phyloP scores from a whole-genome alignment of 2,329 filamentous ascomycete species.

The Cadophora sp. region DNA sequence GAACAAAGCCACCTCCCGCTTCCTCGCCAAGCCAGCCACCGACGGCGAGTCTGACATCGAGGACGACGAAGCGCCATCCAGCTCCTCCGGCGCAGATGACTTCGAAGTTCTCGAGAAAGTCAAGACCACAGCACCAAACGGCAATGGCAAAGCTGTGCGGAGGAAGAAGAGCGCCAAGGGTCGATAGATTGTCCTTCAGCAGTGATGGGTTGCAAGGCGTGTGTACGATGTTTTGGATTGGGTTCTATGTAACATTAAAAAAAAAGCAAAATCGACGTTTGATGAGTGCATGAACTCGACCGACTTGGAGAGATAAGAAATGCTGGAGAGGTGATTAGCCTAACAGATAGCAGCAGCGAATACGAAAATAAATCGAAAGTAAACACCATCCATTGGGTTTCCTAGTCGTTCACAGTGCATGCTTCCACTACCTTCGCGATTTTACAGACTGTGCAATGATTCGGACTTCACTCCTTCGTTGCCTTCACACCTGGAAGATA shows the following conservation, averaged over 20 bases:
- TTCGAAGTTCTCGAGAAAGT: slow-evolving; percentile 68
- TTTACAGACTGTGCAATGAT: too few species aligned
- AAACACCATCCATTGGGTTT: too few species aligned
- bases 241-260: background rate
- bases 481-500: too few species aligned
- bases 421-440: too few species aligned
- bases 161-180: slow-evolving; percentile 41
- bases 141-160: slow-evolving; percentile 37
- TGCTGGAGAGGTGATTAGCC: too few species aligned
- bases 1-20: slow-evolving; percentile 58
- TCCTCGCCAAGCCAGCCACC: slow-evolving; percentile 49
- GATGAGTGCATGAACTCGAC: too few species aligned
- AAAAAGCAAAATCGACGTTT: too few species aligned
- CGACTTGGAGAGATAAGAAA: too few species aligned
- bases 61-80: slow-evolving; percentile 56
- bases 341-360: too few species aligned
- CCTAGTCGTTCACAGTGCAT: too few species aligned
- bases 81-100: slow-evolving; percentile 64
- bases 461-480: too few species aligned
- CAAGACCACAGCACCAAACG: slow-evolving; percentile 42
- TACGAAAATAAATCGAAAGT: too few species aligned
- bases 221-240: background rate
- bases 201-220: background rate
- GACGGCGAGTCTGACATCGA: slow-evolving; percentile 48
- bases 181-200: slow-evolving; percentile 13